These are phyloP conservation scores for Cadophora sp. DNA, from an alignment of 2,329 filamentous ascomycete genomes.

Conservation along the genomic window DNA sequence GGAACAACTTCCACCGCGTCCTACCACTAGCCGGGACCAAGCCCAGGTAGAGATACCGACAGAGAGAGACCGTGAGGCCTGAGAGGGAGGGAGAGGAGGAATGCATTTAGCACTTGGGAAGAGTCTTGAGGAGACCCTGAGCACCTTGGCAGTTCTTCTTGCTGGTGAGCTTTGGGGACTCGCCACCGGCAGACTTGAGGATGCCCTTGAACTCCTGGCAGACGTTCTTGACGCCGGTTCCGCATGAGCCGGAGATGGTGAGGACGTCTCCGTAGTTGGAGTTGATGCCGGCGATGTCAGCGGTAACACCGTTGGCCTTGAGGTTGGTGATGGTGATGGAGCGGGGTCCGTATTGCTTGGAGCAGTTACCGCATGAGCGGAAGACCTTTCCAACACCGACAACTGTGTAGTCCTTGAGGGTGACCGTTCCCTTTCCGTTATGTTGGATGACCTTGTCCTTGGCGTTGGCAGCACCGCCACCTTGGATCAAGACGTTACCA, in stretches of 20 bases:
- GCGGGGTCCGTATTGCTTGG: slow-evolving; percentile 42
- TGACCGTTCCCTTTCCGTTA: slow-evolving; percentile 46
- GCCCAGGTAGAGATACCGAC: background rate
- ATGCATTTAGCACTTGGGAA: slow-evolving; percentile 28
- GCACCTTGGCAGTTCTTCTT: slow-evolving; percentile 26
- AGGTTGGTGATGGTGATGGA: slow-evolving; percentile 44
- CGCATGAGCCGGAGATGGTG: slow-evolving; percentile 40
- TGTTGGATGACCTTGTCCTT: slow-evolving; percentile 49
- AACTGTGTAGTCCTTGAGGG: slow-evolving; percentile 49
- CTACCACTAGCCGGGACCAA: background rate
- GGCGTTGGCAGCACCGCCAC: slow-evolving; percentile 47
- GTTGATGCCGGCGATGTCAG: slow-evolving; percentile 48
- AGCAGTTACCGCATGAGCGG: slow-evolving; percentile 55
- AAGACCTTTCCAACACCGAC: slow-evolving; percentile 53
- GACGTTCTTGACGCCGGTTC: slow-evolving; percentile 31
- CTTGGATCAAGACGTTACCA: slow-evolving; percentile 46
- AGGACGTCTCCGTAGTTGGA: slow-evolving; percentile 49
- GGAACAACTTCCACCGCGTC: slow-evolving; percentile 1
- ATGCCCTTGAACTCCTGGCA: slow-evolving; percentile 38
- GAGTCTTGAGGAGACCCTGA: slow-evolving; percentile 22
- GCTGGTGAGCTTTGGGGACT: slow-evolving; percentile 25
- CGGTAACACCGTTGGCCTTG: slow-evolving; percentile 43
- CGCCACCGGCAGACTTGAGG: slow-evolving; percentile 24
- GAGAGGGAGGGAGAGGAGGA: too few species aligned
- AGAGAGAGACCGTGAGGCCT: slow-evolving; percentile 4